Evolutionary conservation across 805 yeast species (phyloP), one percentile per base, ranked within the genome.

Genomic region (Saccharomycopsis sp.): DNA sequence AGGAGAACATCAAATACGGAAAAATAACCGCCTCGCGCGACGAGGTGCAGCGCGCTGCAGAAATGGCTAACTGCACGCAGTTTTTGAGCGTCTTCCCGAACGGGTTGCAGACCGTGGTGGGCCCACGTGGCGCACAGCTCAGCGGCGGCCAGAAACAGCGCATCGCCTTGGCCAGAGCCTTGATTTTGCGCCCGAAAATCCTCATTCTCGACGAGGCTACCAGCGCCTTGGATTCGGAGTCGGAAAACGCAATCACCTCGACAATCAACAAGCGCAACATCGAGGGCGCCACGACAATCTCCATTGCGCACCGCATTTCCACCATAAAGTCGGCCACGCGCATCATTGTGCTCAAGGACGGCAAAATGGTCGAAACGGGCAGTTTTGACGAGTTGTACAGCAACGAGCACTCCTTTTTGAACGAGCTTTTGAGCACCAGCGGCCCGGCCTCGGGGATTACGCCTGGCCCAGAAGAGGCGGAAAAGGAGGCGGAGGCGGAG

Each of bases 131-230:
- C 16, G 80, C 95, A 0, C 97, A 90, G 67, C 75, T 92, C 57
- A 87, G 96, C 61, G 98, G 97, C 20, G 98, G 98, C 15, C 98
- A 92, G 70, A 89, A 88, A 72, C 98, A 92, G 70, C 75, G 98
- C 64, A 84, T 92, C 50, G 96, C 97, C 5, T 76, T 92, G 58
- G 97, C 97, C 1, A 78, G 98, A 60, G 89, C 97, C 0, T 76
- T 92, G 55, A 77, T 92, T 54, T 76, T 88, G 55, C 78, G 84
- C 51, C 97, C 98, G 1, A 78, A 85, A 4, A 78, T 92, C n/a
- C 73, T 92, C 58, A 82, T 92, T 34, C 73, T 92, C 59, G 98
- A 92, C 69, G 98, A 92, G 69, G 97, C 97, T 14, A 92, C 98
- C 0, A 88, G 96, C 37, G 97, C 97, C 0, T 74, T 92, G 54